A percentile compares a stretch with the other conserved stretches of the same genome.
Evolutionary conservation across 2,329 filamentous ascomycete species (phyloP).

Genomic region (Penicillium sp.): DNA sequence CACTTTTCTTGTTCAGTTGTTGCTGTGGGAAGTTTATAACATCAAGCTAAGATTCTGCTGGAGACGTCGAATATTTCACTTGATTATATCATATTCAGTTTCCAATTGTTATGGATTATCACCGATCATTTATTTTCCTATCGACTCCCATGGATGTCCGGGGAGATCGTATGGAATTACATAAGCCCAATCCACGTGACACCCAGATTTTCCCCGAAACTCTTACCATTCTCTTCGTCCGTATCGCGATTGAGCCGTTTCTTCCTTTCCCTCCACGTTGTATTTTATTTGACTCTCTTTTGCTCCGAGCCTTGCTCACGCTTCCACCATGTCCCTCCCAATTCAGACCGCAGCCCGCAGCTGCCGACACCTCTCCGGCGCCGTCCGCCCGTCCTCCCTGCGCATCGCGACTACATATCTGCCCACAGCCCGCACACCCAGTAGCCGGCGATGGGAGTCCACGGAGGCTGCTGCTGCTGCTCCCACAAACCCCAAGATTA

Average conservation of each 20-base stretch:
- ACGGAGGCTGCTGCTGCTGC: slow-evolving; percentile 62
- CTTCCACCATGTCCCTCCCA: slow-evolving; percentile 40
- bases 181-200: slow-evolving; percentile 29
- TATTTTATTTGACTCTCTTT: slow-evolving; percentile 10
- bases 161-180: no score
- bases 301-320: not conserved
- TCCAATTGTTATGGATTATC: no score
- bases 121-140: no score
- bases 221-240: slow-evolving; percentile 31
- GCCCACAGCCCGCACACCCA: slow-evolving; percentile 35
- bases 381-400: slow-evolving; percentile 42
- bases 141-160: no score
- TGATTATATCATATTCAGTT: no score
- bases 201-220: slow-evolving; percentile 35
- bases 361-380: slow-evolving; percentile 42
- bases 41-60: no score
- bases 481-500: slow-evolving; percentile 80
- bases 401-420: slow-evolving; percentile 41
- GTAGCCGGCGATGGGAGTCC: slow-evolving; percentile 79
- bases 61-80: no score
- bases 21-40: no score
- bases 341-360: slow-evolving; percentile 42
- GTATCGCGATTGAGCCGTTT: slow-evolving; percentile 23
- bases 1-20: no score
- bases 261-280: slow-evolving; percentile 14